phyloP scores from a whole-genome alignment of 257 asterid species.

The Solanum habrochaites region DNA sequence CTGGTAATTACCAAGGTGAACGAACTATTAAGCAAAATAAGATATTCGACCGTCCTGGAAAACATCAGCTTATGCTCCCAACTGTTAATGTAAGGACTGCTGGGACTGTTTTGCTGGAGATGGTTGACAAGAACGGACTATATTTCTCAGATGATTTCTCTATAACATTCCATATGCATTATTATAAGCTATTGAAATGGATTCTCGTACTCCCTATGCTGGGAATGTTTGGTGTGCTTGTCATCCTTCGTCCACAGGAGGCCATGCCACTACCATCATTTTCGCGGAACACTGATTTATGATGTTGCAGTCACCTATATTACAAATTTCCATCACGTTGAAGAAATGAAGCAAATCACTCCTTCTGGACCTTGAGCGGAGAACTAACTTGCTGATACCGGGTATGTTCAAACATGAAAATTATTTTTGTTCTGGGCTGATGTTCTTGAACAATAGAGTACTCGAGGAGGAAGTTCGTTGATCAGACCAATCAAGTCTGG shows the following conservation, averaged over 20 bases:
- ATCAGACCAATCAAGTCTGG: not conserved
- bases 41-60: constrained; percentile 49
- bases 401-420: not conserved
- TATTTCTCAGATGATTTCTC: constrained; percentile 88
- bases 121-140: constrained; percentile 89
- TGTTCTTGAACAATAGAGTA: not conserved
- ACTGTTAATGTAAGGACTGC: constrained; percentile 81
- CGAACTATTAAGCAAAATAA: constrained; percentile 70
- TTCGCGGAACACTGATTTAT: constrained; percentile 83
- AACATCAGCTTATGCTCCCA: constrained; percentile 64
- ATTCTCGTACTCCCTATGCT: constrained; percentile 94
- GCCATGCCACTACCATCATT: constrained; percentile 94
- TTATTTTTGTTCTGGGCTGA: not conserved
- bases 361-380: not conserved
- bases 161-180: constrained; percentile 83
- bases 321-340: not conserved
- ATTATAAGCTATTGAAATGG: constrained; percentile 89
- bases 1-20: constrained; percentile 97
- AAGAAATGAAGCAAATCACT: not conserved
- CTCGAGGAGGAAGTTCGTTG: not conserved
- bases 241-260: constrained; percentile 87
- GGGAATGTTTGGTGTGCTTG: constrained; percentile 85
- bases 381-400: not conserved
- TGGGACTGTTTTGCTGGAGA: constrained; percentile 89
- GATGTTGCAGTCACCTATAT: constrained; percentile 6